A percentile compares a stretch with the other conserved stretches of the same genome.
Conservation (phyloP, 176 grass and related monocot species). For the Oryza longistaminata region DNA sequence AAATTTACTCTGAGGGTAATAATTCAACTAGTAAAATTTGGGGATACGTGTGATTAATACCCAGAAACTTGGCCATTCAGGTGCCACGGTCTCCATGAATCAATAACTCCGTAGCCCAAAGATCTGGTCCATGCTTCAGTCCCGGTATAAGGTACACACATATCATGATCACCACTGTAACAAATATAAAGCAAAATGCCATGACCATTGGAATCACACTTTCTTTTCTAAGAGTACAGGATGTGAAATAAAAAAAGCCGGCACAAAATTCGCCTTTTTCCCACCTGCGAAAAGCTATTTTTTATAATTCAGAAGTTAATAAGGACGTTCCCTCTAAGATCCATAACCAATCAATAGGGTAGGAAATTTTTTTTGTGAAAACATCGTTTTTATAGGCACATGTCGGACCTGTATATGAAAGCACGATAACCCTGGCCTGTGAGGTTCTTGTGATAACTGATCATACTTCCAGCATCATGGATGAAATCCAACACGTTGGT, state of each 20-base stretch:
- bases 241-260: background rate
- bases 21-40: background rate
- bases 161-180: slow-evolving; percentile 92
- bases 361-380: background rate
- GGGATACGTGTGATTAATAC: slow-evolving; percentile 44
- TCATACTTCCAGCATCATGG: slow-evolving; percentile 93
- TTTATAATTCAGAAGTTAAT: background rate
- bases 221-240: background rate
- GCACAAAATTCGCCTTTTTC: background rate
- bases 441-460: slow-evolving; percentile 86
- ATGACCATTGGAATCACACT: background rate
- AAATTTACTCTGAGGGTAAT: slow-evolving; percentile 23
- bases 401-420: slow-evolving; percentile 78
- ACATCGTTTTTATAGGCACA: background rate
- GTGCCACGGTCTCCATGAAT: slow-evolving; percentile 78
- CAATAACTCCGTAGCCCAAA: slow-evolving; percentile 61
- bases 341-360: background rate
- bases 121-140: slow-evolving; percentile 84
- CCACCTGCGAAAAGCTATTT: background rate
- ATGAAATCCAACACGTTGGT: slow-evolving; percentile 44
- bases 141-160: slow-evolving; percentile 90
- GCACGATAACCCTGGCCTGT: slow-evolving; percentile 72
- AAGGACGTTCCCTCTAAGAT: background rate
- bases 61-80: slow-evolving; percentile 77
- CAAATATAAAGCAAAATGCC: slow-evolving; percentile 11